Base-by-base conservation (phyloP, 2,329 filamentous ascomycete species). In the Phoma sp. region DNA sequence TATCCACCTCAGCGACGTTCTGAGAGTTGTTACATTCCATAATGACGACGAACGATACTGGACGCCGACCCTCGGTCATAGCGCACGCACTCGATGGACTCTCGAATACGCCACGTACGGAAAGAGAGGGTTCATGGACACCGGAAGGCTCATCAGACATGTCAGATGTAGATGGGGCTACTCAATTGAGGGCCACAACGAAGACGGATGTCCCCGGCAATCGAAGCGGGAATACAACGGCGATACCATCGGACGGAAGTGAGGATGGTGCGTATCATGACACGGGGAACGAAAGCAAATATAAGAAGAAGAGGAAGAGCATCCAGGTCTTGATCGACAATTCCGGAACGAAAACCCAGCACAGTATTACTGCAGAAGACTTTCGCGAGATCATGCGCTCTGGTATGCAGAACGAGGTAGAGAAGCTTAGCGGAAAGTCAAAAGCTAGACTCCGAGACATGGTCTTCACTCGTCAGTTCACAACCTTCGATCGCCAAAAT, bases 401-500 rank as follows among this genome's bases (percentile, higher is more conserved):
- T 36, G 76, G 76, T 23, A 67, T 81, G 17, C 76, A 79, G 54
- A 68, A 76, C 42, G 77, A 81, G 47, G 74, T 74, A 30, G 65
- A 65, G 17, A 68, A 63, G 42, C 53, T 62, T 17, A 61, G 56
- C 20, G 65, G 68, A 6, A 76, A 73, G 53, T 74, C 71, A 11
- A 74, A 78, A 18, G 71, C 66, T 26, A 73, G 73, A 12, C 76
- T 83, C 37, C 72, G 80, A 49, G 80, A 89, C 64, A 76, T 91
- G 37, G 83, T 90, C 45, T 93, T 92, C 68, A 91, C 88, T 0
- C 80, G 84, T 20, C 86, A 88, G 56, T 90, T 91, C 65, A 90
- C 88, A 5, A 82, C 87, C 0, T 92, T 93, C 70, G 90, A 93
- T 72, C 81, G 87, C 10, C 86, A 90, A 60, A 92, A 92, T 66